Percentiles rank a stretch among this genome's conserved stretches.
phyloP scores from a whole-genome alignment of 805 yeast genomes.

The Ascoidea tarda region DNA sequence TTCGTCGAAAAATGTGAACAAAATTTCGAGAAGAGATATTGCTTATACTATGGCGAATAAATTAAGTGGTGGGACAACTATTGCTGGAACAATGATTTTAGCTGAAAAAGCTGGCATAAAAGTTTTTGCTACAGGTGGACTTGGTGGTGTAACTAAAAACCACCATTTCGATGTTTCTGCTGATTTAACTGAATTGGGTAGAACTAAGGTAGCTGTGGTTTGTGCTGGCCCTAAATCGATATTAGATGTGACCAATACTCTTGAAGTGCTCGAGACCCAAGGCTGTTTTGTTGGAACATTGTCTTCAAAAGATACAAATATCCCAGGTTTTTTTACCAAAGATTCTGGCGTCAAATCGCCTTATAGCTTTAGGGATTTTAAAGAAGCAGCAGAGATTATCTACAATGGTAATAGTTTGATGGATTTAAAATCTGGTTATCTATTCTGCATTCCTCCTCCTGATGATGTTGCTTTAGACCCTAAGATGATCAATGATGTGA shows the following conservation, averaged over 20 bases:
- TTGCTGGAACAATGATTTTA: constrained; percentile 77
- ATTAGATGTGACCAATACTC: constrained; percentile 63
- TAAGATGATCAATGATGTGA: constrained; percentile 35
- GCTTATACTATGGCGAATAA: constrained; percentile 51
- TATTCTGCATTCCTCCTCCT: constrained; percentile 81
- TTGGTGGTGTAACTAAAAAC: constrained; percentile 75
- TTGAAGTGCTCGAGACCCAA: constrained; percentile 82
- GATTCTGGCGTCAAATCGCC: constrained; percentile 68
- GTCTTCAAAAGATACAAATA: constrained; percentile 33
- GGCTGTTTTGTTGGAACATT: constrained; percentile 76
- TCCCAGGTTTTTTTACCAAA: constrained; percentile 76
- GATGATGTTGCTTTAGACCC: constrained; percentile 40
- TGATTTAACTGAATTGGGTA: constrained; percentile 71
- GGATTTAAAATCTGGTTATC: constrained; percentile 48
- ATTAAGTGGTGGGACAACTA: constrained; percentile 79
- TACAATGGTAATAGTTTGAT: constrained; percentile 30
- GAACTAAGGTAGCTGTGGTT: constrained; percentile 79
- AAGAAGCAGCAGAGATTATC: constrained; percentile 51
- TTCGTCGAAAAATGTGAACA: constrained; percentile 21
- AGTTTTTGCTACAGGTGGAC: constrained; percentile 87
- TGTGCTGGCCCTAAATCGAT: constrained; percentile 89
- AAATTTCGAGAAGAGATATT: constrained; percentile 72
- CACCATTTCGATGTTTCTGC: constrained; percentile 50
- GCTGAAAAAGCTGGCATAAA: constrained; percentile 63
- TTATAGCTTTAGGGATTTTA: constrained; percentile 36